These are phyloP conservation scores for Aspergillus nomiae DNA, from an alignment of 2,329 filamentous ascomycete genomes.

Conservation along the genomic window DNA sequence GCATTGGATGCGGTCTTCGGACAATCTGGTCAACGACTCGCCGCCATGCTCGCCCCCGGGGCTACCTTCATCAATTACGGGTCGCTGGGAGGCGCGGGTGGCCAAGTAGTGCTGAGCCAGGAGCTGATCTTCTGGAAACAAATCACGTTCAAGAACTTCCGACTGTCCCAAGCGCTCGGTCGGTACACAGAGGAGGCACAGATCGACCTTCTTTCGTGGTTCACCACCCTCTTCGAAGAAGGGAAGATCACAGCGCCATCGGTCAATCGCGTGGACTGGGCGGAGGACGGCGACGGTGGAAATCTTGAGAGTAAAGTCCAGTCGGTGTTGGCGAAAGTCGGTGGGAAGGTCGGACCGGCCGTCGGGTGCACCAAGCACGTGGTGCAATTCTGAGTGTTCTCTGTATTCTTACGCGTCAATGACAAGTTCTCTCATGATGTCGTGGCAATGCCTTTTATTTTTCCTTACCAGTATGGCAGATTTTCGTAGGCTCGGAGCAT, in stretches of 20 bases:
- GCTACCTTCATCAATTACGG: constrained; percentile 4
- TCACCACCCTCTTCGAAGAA: neutral
- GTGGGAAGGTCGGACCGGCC: neutral
- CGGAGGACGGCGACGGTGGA: neutral
- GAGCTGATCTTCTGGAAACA: constrained; percentile 7
- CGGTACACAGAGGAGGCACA: constrained; percentile 1
- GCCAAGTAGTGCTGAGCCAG: neutral
- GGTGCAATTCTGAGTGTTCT: neutral
- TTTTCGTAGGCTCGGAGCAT: too few species aligned
- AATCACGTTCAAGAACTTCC: constrained; percentile 5
- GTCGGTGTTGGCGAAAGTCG: neutral
- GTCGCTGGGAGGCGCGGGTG: neutral
- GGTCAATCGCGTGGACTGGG: neutral
- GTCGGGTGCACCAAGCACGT: neutral
- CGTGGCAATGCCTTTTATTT: neutral
- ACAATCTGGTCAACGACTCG: neutral
- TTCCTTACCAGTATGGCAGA: too few species aligned
- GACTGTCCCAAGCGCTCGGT: constrained; percentile 1
- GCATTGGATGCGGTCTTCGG: constrained; percentile 5
- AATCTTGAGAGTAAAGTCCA: neutral
- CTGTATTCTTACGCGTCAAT: too few species aligned
- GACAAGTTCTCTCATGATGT: too few species aligned
- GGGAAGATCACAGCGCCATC: neutral
- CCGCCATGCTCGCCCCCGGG: neutral
- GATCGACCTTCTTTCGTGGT: constrained; percentile 2